Conservation (phyloP, 75 land plant genomes). For the Picea sitchensis region DNA sequence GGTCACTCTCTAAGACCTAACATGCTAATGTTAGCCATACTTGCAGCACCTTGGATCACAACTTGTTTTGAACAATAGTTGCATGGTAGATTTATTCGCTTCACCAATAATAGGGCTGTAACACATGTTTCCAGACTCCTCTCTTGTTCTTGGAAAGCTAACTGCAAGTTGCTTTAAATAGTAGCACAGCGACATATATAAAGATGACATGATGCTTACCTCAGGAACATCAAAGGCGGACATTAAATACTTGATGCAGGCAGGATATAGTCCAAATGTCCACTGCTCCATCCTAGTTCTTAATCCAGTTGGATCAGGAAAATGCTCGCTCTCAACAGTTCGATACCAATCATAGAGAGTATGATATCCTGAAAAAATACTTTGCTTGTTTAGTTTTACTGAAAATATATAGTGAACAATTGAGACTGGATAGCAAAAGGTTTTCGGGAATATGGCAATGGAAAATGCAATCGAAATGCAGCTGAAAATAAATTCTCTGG, state of each 20-base stretch:
- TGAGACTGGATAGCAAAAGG: neutral
- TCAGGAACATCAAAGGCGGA: slow-evolving; percentile 98
- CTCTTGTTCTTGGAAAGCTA: neutral
- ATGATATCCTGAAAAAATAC: slow-evolving; percentile 75
- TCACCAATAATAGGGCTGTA: neutral
- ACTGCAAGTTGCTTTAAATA: neutral
- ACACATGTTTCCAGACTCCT: neutral
- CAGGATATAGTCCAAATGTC: slow-evolving; percentile 98
- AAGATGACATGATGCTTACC: slow-evolving; percentile 29
- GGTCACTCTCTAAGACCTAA: too few relatives aligned
- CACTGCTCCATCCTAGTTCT: slow-evolving; percentile 86
- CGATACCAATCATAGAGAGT: slow-evolving; percentile 93
- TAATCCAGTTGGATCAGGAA: slow-evolving; percentile 96
- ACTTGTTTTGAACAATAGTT: too few relatives aligned
- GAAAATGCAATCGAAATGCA: neutral
- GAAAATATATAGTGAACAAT: neutral
- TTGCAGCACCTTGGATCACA: too few relatives aligned
- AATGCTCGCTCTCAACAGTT: slow-evolving; percentile 80
- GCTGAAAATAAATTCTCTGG: neutral
- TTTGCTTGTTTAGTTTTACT: neutral
- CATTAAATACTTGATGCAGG: slow-evolving; percentile 97
- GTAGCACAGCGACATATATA: neutral
- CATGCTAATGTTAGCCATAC: too few relatives aligned
- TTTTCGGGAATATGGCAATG: neutral
- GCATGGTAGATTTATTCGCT: neutral